Evolutionary conservation across 2,329 filamentous ascomycete genomes (phyloP).

Genomic region (Pseudocercospora fuligena): DNA sequence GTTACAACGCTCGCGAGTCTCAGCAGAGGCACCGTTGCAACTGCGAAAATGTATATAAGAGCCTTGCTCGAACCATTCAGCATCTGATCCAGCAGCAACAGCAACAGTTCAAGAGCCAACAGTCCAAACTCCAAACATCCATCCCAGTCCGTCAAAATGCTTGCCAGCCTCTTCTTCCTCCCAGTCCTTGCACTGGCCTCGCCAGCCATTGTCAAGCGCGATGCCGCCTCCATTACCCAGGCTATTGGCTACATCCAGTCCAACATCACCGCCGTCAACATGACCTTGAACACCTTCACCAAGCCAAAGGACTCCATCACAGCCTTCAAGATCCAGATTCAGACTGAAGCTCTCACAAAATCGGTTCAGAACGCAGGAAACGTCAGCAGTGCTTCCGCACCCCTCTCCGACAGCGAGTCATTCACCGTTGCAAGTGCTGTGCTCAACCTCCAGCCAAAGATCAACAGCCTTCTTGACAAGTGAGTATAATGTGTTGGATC

Average conservation of each 20-base stretch:
- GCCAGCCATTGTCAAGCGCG: constrained; percentile 15
- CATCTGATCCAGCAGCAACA: background rate
- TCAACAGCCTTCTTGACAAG: constrained; percentile 15
- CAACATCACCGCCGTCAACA: constrained; percentile 22
- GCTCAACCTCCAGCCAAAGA: constrained; percentile 14
- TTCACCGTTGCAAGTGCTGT: constrained; percentile 13
- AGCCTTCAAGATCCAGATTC: constrained; percentile 12
- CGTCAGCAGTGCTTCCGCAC: constrained; percentile 11
- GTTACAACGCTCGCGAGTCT: no score
- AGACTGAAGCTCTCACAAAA: constrained; percentile 13
- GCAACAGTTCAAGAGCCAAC: background rate
- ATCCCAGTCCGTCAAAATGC: constrained; percentile 9
- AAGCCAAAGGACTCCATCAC: constrained; percentile 19
- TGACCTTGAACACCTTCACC: constrained; percentile 16
- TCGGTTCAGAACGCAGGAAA: constrained; percentile 14
- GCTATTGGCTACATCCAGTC: constrained; percentile 17
- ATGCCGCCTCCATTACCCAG: constrained; percentile 11
- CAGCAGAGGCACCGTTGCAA: no score
- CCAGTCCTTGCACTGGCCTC: constrained; percentile 12
- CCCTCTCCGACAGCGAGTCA: constrained; percentile 13
- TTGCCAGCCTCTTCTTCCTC: constrained; percentile 11
- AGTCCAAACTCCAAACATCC: background rate
- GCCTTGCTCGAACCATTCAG: background rate
- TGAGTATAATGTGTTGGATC: background rate
- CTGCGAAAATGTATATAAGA: no score